Base-by-base conservation (phyloP, 139 green algal genomes). In the Chlorella sp. region DNA sequence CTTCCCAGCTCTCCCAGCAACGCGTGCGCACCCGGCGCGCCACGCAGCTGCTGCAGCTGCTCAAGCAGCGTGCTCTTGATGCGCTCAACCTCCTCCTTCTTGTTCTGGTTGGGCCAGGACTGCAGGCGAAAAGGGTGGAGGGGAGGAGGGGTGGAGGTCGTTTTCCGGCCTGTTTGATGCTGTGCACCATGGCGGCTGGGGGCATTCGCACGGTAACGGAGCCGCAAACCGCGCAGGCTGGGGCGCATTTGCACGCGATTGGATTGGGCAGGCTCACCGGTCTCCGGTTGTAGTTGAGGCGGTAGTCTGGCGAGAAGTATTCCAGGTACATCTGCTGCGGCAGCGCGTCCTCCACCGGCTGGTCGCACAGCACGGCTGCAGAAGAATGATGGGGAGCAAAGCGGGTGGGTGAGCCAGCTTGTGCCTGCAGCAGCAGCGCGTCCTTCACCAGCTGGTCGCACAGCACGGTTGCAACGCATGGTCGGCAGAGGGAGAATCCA, bases 41-140 rank as follows among this genome's bases (percentile, higher is more conserved):
- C 85, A 12, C 88, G 87, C 21, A 98, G 81, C 67, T 91, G 75
- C 72, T 84, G 72, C 57, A 94, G 83, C 39, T 95, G 92, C 80
- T 98, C 91, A 28, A 98, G 69, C 21, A 96, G 76, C 56, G 93
- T 82, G 9, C 62, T n/a, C 69, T 82, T 88, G 65, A 98, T 94
- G 36, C 85, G 86, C 64, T 97, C 92, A 4, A 98, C 74, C 39
- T 96, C 95, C 9, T 89, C 68, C 56, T 85, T 88, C 23, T 82
- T 90, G 91, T 98, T 98, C 57, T 76, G 70, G 85, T 96, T 94
- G 67, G 94, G 92, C 82, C 93, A 92, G 28, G 89, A 74, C 89
- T 93, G 81, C 70, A 57, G 6, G 3, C 7, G 28, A 15, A 16
- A n/a, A n/a, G 44, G 44, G 6, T 25, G 39, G 4, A n/a, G 63